Base-by-base conservation (phyloP, 1,284 basidiomycete genomes). In the Cutaneotrichosporon sp. region DNA sequence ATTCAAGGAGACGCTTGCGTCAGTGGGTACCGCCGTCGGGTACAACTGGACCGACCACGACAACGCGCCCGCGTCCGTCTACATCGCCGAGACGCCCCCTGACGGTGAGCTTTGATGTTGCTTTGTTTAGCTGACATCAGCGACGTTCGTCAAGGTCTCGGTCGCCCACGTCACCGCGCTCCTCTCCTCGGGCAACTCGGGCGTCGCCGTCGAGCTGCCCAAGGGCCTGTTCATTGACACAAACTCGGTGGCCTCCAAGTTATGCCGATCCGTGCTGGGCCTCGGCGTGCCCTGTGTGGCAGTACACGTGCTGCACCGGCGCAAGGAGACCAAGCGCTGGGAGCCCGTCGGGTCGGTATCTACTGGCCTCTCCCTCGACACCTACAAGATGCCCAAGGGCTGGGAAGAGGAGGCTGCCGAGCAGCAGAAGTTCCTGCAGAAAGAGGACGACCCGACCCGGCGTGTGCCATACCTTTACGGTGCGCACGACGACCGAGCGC, bases 51-150 rank as follows among this genome's bases (percentile, higher is more conserved):
- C 81, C 0, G 94, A 97, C 72, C 72, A 83, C 10, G 81, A 88
- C 56, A 95, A 97, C 72, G 86, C 91, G 2, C 92, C 93, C 18
- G 87, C 91, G 0, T 75, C 82, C 2, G 86, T 88, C 43, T 91
- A 89, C 71, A 76, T 84, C 29, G 80, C 87, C 4, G 82, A 84
- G 33, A 66, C 83, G 3, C 87, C 89, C 68, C 89, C 90, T 13
- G 93, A 97, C 79, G 84, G 91, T 90, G 70, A 72, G 84, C 78
- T 29, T 3, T 20, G 14, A 14, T 14, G 6, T 9, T 22, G 42
- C 46, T 34, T 29, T 16, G 55, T 29, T 29, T 38, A 11, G 31
- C 51, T 54, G 51, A 55, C 18, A 13, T 34, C 63, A 88, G 88
- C 87, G n/a, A 90, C 88, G 0, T 89, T 91, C 68, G 70, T 91